Percentiles rank a stretch among this genome's conserved stretches.
phyloP scores from a whole-genome alignment of 2,329 filamentous ascomycete genomes.

The Paramyrothecium roridum region DNA sequence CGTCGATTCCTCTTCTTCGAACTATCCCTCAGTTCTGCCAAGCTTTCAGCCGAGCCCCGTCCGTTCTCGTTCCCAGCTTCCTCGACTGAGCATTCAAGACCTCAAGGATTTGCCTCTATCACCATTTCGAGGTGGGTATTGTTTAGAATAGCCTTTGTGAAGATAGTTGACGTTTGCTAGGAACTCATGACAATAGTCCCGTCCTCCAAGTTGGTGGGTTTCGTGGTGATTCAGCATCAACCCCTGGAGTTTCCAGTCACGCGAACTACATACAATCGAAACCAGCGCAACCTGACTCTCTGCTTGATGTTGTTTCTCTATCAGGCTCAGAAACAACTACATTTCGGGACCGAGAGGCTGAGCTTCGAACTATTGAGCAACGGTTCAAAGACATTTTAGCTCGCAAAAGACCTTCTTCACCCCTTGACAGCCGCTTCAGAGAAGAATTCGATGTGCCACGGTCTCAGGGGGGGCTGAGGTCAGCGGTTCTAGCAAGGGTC shows the following conservation, averaged over 20 bases:
- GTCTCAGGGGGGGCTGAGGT: neutral
- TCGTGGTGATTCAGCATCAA: neutral
- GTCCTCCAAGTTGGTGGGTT: too few relatives aligned
- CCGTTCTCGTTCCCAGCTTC: constrained; percentile 18
- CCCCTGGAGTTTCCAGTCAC: neutral
- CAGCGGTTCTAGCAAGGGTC: neutral
- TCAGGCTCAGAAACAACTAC: constrained; percentile 32
- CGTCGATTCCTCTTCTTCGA: constrained; percentile 25
- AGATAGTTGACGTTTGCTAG: neutral
- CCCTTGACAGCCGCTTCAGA: constrained; percentile 34
- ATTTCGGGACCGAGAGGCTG: constrained; percentile 32
- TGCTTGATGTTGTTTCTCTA: constrained; percentile 7
- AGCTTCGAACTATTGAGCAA: constrained; percentile 34
- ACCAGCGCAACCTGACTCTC: neutral
- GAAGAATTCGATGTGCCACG: constrained; percentile 30
- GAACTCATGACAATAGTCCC: neutral
- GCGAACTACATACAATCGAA: neutral
- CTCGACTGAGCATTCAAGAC: constrained; percentile 25
- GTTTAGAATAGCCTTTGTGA: neutral
- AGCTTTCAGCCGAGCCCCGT: constrained; percentile 30
- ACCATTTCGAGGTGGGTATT: constrained; percentile 27
- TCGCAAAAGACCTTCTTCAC: constrained; percentile 22
- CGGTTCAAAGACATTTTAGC: constrained; percentile 33
- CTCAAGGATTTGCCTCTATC: constrained; percentile 30
- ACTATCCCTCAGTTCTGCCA: constrained; percentile 27